Conservation (phyloP, 306 rosid genomes). For the Benincasa hispida region DNA sequence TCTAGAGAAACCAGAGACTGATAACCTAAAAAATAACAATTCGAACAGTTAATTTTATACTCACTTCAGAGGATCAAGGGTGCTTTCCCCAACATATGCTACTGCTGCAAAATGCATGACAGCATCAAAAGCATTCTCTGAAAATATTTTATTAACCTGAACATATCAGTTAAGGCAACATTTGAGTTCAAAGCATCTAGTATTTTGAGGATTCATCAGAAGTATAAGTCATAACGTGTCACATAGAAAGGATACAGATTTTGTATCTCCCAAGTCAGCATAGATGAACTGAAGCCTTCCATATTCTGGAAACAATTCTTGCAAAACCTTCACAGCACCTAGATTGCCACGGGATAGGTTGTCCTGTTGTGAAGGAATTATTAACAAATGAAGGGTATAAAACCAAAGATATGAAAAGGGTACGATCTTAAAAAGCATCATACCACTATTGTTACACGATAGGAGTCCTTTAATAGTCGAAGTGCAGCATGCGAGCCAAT, state of each 20-base stretch:
- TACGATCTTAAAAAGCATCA: background rate
- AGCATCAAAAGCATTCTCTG: conserved; percentile 90
- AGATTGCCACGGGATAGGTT: conserved; percentile 86
- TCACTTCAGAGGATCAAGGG: conserved; percentile 84
- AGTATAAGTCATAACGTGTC: conserved; percentile 1
- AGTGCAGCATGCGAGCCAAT: conserved; percentile 89
- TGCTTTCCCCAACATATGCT: conserved; percentile 99
- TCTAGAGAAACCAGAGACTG: background rate
- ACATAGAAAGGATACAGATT: conserved; percentile 52
- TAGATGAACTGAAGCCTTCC: conserved; percentile 95
- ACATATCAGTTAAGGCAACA: conserved; percentile 46
- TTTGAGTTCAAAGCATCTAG: background rate
- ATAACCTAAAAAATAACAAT: background rate
- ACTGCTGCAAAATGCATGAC: conserved; percentile 99
- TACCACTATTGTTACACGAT: conserved; percentile 97
- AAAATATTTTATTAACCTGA: conserved; percentile 80
- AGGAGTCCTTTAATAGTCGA: conserved; percentile 60
- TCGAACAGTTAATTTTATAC: conserved; percentile 16
- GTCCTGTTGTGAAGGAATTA: conserved; percentile 41
- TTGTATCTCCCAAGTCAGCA: conserved; percentile 81
- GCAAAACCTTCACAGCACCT: conserved; percentile 87
- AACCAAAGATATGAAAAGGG: background rate
- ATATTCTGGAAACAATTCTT: conserved; percentile 59
- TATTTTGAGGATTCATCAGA: background rate
- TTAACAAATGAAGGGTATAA: background rate